phyloP scores from a whole-genome alignment of 352 stramenopile genomes.

The Phytophthora melonis region DNA sequence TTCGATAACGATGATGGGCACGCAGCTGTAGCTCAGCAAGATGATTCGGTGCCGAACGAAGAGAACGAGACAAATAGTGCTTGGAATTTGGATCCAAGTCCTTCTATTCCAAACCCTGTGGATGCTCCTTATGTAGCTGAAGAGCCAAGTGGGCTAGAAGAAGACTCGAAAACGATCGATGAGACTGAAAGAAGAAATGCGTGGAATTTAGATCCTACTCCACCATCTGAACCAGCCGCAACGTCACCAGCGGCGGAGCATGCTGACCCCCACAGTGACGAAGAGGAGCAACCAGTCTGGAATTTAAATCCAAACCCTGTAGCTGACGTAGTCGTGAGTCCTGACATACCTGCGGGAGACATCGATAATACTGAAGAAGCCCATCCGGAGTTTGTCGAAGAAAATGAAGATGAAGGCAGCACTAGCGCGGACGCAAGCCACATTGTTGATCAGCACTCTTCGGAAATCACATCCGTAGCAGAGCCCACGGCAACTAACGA shows the following conservation, averaged over 20 bases:
- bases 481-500: not conserved
- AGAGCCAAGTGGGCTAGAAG: constrained; percentile 5
- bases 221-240: not conserved
- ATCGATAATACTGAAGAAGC: not conserved
- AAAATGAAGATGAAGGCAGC: not conserved
- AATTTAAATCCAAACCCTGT: constrained; percentile 23
- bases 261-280: not conserved
- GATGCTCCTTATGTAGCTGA: not conserved
- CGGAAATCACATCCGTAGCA: not conserved
- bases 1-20: constrained; percentile 1
- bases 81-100: constrained; percentile 32
- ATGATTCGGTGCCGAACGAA: constrained; percentile 7
- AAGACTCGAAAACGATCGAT: constrained; percentile 1
- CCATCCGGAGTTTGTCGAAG: not conserved
- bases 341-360: not conserved
- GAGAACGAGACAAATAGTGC: constrained; percentile 3
- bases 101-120: not conserved
- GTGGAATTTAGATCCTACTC: constrained; percentile 26
- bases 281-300: constrained; percentile 15
- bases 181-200: not conserved
- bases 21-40: not conserved
- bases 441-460: not conserved
- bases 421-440: not conserved
- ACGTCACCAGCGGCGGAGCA: not conserved
- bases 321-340: not conserved